Conservation (phyloP, 345 rosid species). For the Eucalyptus decipiens region DNA sequence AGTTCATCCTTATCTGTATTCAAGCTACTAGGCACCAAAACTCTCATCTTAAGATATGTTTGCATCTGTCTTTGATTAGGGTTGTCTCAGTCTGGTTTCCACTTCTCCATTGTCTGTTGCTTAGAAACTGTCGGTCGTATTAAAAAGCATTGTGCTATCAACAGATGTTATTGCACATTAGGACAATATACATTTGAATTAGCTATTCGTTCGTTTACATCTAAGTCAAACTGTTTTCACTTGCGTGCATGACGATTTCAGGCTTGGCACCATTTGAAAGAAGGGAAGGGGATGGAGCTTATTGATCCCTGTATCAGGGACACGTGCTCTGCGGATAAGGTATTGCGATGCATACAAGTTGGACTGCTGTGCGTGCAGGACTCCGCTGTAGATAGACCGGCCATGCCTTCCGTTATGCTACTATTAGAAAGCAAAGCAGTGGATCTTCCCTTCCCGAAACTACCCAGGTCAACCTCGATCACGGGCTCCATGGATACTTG, state of each 20-base stretch:
- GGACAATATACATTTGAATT: neutral
- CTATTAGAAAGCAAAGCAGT: slow-evolving; percentile 58
- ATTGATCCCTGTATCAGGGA: slow-evolving; percentile 38
- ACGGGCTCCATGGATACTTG: slow-evolving; percentile 31
- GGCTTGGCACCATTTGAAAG: slow-evolving; percentile 76
- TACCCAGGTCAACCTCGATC: slow-evolving; percentile 42
- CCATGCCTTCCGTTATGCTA: slow-evolving; percentile 53
- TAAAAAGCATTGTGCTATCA: neutral
- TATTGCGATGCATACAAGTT: slow-evolving; percentile 58
- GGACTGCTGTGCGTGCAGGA: slow-evolving; percentile 89
- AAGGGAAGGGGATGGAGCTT: slow-evolving; percentile 44
- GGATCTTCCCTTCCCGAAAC: slow-evolving; percentile 39
- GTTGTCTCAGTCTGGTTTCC: neutral
- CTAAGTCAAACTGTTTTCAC: neutral
- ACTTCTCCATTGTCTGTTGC: neutral
- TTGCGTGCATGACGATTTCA: slow-evolving; percentile 1
- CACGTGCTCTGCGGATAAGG: slow-evolving; percentile 29
- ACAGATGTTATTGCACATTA: neutral
- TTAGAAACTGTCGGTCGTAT: neutral
- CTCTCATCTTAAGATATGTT: neutral
- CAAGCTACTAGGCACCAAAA: neutral
- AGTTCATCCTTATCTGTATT: neutral
- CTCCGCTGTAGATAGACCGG: slow-evolving; percentile 50
- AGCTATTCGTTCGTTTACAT: neutral
- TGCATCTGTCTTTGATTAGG: neutral